Conservation (phyloP, 768 basidiomycete species). For the Pleurotus eryngii region DNA sequence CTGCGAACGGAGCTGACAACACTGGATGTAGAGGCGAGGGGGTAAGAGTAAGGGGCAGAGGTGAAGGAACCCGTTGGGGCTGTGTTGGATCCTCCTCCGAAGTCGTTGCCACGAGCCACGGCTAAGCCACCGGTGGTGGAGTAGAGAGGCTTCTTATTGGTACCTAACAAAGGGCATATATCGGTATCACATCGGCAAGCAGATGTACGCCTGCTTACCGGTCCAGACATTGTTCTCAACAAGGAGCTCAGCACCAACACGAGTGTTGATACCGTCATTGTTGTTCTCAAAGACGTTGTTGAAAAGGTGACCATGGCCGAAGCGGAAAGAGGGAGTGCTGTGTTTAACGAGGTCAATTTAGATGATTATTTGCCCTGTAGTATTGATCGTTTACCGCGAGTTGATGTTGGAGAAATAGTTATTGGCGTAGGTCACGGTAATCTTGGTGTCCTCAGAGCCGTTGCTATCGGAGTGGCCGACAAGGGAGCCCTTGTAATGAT, state of each 20-base stretch:
- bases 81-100: conserved; percentile 24
- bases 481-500: conserved; percentile 45
- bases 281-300: conserved; percentile 43
- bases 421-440: conserved; percentile 39
- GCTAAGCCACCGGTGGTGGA: conserved; percentile 40
- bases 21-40: conserved; percentile 15
- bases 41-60: conserved; percentile 24
- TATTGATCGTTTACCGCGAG: conserved; percentile 4
- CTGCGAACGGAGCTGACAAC: conserved; percentile 22
- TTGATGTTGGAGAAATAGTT: conserved; percentile 42
- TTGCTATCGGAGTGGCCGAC: conserved; percentile 43
- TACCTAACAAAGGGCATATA: conserved; percentile 12
- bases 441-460: conserved; percentile 31
- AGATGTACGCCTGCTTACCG: conserved; percentile 16
- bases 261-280: conserved; percentile 42
- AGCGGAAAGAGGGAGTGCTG: conserved; percentile 45
- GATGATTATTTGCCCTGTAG: too few species aligned
- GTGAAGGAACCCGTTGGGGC: conserved; percentile 29
- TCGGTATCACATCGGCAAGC: neutral
- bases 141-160: conserved; percentile 36
- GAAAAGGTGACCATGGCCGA: conserved; percentile 44
- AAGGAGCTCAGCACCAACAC: conserved; percentile 42
- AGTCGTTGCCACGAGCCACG: conserved; percentile 32
- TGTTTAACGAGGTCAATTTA: too few species aligned
- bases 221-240: conserved; percentile 47